Base-by-base conservation (phyloP, 177 flowering plant species). In the Vitis hybrid region DNA sequence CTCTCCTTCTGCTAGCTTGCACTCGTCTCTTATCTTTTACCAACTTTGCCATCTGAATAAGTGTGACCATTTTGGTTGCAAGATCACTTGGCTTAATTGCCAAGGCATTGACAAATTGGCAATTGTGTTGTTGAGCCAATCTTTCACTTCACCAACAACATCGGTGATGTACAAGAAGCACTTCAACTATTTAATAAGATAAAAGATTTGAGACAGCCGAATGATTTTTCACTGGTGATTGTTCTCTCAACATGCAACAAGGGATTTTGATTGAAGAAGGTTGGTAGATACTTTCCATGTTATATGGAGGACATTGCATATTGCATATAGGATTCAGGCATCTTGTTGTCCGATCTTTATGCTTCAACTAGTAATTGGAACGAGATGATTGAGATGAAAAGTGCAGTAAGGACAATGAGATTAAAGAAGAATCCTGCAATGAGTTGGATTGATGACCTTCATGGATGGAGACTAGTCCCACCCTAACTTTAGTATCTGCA, bases 171-270 rank as follows among this genome's bases (percentile, higher is more conserved):
- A 73, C 57, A 16, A 12, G 82, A 82, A 70, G 86, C 89, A 2
- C 72, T 87, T n/a, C 56, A 58, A 40, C 65, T 85, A 35, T 87
- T 74, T 62, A 51, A 76, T 56, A 67, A 11, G 52, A 84, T 88
- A 84, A 71, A 57, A 62, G 72, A 71, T 35, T 57, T 72, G 70
- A 72, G 81, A 52, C 65, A 76, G 56, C 88, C 82, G 18, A 80
- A 80, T 62, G 78, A 77, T 52, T 76, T 70, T 11, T 76, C 85
- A 6, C 73, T 74, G 40, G 19, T 82, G 51, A 75, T 79, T 56
- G 67, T 81, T 80, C 84, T 86, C 50, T 79, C 76, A 66, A 88
- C 91, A 9, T 88, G 88, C 63, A 81, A 75, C 70, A 82, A 84
- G 70, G 70, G 79, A 40, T 88, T 14, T 69, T 86, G 72, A 76